Base-by-base conservation (phyloP, 1,139 yeast species). In the Yamadazyma taylorii region DNA sequence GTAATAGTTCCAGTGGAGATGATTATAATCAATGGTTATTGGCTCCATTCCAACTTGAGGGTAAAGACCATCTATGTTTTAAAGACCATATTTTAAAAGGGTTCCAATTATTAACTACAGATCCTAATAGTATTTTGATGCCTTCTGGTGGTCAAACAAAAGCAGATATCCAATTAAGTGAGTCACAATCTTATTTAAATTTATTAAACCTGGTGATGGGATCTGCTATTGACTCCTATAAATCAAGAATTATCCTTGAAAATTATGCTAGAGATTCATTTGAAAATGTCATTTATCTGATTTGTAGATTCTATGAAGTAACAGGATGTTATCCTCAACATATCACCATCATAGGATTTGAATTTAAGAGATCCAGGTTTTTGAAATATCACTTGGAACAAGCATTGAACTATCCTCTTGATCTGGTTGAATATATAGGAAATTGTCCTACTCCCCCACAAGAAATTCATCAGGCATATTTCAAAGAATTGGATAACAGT, bases 121-220 rank as follows among this genome's bases (percentile, higher is more conserved):
- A 67, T 34, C 50, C 59, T 10, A 43, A 56, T 0, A 48, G 71
- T 0, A 47, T 64, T 3, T 60, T 79, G 31, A 59, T 79, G 2
- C 79, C 84, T 26, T 79, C 89, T 11, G 95, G 95, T 0, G 92
- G 94, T 0, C 84, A 75, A 49, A 86, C 95, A 0, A 81, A 83
- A 43, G 17, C 35, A 2, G 65, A 57, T n/a, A 61, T 72, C 2
- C 81, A 82, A 0, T 73, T 75, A 0, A 76, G 85, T 8, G 95
- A 86, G 55, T 74, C 87, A 0, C 63, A 61, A 37, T 77, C 86
- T 11, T 85, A 85, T 53, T 72, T 60, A 33, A 51, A 62, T 16
- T 58, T 75, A 25, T 64, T 71, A 0, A 27, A 33, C 17, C 35
- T 43, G 9, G 32, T 62, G 30, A 19, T 11, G 17, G 24, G 24